A percentile compares a stretch with the other conserved stretches of the same genome.
Evolutionary conservation across 345 rosid genomes (phyloP).

Genomic region (Pistacia integerrima): DNA sequence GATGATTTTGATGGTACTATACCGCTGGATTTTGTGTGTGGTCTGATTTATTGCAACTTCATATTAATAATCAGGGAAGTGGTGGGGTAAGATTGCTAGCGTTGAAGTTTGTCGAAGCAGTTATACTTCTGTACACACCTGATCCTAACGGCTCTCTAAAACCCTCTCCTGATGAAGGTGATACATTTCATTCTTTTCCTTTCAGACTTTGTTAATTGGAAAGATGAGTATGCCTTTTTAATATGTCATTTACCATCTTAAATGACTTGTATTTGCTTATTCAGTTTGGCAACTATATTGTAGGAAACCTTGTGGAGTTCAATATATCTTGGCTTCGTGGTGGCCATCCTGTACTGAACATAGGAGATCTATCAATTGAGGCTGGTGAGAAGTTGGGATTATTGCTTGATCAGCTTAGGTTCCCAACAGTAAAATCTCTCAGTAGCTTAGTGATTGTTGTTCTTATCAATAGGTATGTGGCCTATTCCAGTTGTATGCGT

Average conservation of each 20-base stretch:
- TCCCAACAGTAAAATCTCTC: conserved; percentile 76
- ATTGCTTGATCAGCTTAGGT: conserved; percentile 94
- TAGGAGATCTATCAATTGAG: conserved; percentile 89
- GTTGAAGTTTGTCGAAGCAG: conserved; percentile 84
- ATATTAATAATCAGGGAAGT: conserved; percentile 64
- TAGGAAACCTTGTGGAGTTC: conserved; percentile 62
- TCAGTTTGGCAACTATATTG: conserved; percentile 28
- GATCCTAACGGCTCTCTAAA: conserved; percentile 66
- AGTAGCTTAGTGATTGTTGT: conserved; percentile 65
- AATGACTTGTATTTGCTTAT: conserved; percentile 21
- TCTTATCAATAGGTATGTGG: conserved; percentile 68
- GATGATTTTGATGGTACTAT: conserved; percentile 12
- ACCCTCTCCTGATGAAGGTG: conserved; percentile 72
- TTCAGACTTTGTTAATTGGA: conserved; percentile 1
- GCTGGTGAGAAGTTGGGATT: conserved; percentile 77
- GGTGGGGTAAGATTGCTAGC: conserved; percentile 79
- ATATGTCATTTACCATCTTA: conserved; percentile 1
- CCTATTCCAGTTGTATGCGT: conserved; percentile 17
- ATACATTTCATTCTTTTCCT: conserved; percentile 16
- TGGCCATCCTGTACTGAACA: conserved; percentile 81
- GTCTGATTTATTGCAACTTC: conserved; percentile 32
- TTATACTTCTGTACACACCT: conserved; percentile 85
- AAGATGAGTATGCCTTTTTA: conserved; percentile 4
- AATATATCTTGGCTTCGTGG: conserved; percentile 85
- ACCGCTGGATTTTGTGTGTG: conserved; percentile 19